Percentiles rank a stretch among this genome's conserved stretches.
Evolutionary conservation across 139 green algal genomes (phyloP).

Genomic region (Pseudopediastrum boryanum): DNA sequence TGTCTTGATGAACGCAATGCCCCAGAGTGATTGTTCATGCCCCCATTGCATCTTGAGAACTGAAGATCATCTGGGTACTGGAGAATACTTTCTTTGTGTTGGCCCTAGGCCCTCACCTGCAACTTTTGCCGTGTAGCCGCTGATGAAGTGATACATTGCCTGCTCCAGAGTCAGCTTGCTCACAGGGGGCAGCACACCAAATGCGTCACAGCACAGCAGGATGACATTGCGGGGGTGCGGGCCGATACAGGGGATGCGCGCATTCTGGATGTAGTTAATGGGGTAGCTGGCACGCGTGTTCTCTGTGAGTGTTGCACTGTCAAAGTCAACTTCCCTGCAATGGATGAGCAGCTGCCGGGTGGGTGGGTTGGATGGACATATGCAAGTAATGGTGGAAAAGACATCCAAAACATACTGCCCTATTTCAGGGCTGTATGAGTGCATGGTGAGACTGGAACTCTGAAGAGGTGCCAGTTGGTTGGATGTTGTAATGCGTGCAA

Average conservation of each 20-base stretch:
- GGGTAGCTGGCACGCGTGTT: slow-evolving; percentile 96
- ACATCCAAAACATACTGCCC: too few species aligned
- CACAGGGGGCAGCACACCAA: slow-evolving; percentile 87
- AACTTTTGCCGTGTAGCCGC: slow-evolving; percentile 96
- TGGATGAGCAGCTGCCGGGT: not conserved
- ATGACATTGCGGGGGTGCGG: slow-evolving; percentile 89
- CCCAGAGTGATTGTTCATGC: too few species aligned
- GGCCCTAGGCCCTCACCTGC: slow-evolving; percentile 35
- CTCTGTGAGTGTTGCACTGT: slow-evolving; percentile 73
- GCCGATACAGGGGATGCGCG: slow-evolving; percentile 85
- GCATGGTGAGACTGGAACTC: too few species aligned
- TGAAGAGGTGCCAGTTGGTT: too few species aligned
- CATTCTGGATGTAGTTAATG: slow-evolving; percentile 94
- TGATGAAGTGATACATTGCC: slow-evolving; percentile 98
- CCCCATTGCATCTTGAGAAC: too few species aligned
- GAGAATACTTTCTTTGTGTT: not conserved
- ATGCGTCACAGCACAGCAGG: slow-evolving; percentile 54
- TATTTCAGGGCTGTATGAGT: too few species aligned
- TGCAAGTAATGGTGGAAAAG: too few species aligned
- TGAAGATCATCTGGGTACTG: not conserved
- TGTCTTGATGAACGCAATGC: too few species aligned
- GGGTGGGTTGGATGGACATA: too few species aligned
- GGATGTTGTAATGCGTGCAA: too few species aligned
- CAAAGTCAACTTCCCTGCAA: slow-evolving; percentile 9
- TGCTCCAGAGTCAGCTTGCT: slow-evolving; percentile 81